phyloP scores from a whole-genome alignment of 495 filamentous ascomycete genomes.

The Echria macrotheca region DNA sequence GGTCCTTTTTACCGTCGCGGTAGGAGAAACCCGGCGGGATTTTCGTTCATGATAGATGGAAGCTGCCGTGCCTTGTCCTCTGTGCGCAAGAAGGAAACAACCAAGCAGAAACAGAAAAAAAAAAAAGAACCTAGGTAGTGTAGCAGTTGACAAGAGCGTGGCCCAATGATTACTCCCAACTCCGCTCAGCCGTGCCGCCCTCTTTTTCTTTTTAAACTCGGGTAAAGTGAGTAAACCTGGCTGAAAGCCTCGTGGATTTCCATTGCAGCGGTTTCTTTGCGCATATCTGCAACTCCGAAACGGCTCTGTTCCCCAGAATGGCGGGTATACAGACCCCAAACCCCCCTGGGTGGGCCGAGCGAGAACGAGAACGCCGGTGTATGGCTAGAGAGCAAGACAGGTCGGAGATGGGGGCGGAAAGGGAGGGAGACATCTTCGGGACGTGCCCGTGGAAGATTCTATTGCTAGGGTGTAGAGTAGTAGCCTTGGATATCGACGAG shows the following conservation, averaged over 20 bases:
- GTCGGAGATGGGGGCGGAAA: background rate
- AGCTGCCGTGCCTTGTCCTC: background rate
- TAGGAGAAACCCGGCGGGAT: conserved; percentile 3
- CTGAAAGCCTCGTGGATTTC: conserved; percentile 13
- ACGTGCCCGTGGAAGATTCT: conserved; percentile 1
- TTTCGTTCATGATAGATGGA: too few species aligned
- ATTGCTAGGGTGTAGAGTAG: background rate
- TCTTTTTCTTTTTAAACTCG: conserved; percentile 12
- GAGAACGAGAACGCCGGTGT: background rate
- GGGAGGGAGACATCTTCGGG: background rate
- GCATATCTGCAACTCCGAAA: background rate
- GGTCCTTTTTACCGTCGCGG: conserved; percentile 16
- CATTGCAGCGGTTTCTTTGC: conserved; percentile 13
- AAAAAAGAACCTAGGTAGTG: background rate
- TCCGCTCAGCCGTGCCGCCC: conserved; percentile 16
- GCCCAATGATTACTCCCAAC: too few species aligned
- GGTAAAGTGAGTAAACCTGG: conserved; percentile 23
- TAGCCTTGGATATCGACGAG: background rate
- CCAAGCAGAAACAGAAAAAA: background rate
- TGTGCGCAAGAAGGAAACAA: background rate
- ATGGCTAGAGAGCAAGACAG: background rate
- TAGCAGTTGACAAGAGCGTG: background rate
- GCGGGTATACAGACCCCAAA: background rate
- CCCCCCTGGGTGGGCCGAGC: background rate
- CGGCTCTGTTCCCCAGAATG: too few species aligned